Evolutionary conservation across 2,329 filamentous ascomycete species (phyloP).

Genomic region (Aspergillus viridinutans): DNA sequence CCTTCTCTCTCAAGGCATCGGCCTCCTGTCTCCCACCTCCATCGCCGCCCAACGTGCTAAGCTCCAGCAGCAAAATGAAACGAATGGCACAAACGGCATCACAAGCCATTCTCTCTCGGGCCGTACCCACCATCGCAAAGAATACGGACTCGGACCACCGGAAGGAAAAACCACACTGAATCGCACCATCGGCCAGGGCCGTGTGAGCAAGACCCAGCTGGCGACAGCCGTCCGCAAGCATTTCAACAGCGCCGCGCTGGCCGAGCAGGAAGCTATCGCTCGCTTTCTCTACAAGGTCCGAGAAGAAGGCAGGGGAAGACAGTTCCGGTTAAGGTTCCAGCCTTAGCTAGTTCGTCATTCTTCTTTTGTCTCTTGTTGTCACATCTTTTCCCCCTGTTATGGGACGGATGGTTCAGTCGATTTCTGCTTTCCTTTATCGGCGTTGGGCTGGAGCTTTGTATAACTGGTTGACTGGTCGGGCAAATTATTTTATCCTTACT

Average conservation of each 20-base stretch:
- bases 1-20: constrained; percentile 44
- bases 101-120: constrained; percentile 4
- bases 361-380: not conserved
- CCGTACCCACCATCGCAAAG: constrained; percentile 5
- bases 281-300: constrained; percentile 47
- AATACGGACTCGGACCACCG: constrained; percentile 4
- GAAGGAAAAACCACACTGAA: constrained; percentile 19
- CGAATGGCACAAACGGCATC: constrained; percentile 13
- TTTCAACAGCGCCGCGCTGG: constrained; percentile 44
- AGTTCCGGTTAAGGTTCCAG: constrained; percentile 41
- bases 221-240: constrained; percentile 44
- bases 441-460: not conserved
- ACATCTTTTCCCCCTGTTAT: not conserved
- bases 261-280: constrained; percentile 46
- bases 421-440: not conserved
- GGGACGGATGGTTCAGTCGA: not conserved
- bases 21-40: constrained; percentile 42
- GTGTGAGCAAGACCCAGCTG: constrained; percentile 40
- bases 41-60: constrained; percentile 32
- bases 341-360: constrained; percentile 21
- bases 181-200: constrained; percentile 33
- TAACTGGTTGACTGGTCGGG: not conserved
- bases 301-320: constrained; percentile 39
- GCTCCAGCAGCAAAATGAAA: constrained; percentile 9
- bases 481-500: not conserved